Conservation (phyloP, 176 grass and related monocot species). For the Pontederia crassipes region DNA sequence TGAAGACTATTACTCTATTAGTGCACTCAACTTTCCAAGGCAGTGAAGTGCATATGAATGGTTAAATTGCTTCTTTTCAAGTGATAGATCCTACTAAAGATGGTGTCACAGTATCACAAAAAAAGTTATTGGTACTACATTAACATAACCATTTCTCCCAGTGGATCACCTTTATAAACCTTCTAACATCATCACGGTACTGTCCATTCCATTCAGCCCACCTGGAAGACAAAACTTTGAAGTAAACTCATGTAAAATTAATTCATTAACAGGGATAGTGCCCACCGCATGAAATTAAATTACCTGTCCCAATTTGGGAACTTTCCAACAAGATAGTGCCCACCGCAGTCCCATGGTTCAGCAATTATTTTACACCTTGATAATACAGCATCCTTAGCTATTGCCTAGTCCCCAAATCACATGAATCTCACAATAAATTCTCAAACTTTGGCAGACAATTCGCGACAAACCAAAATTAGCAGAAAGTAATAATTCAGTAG, state of each 20-base stretch:
- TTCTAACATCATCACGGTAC: conserved; percentile 90
- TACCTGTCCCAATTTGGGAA: conserved; percentile 99
- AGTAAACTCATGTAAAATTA: conserved; percentile 7
- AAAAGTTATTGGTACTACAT: background rate
- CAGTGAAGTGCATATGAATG: too few relatives aligned
- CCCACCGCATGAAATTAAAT: too few relatives aligned
- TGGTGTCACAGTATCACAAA: too few relatives aligned
- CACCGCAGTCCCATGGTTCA: conserved; percentile 97
- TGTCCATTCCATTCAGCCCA: conserved; percentile 99
- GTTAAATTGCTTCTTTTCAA: too few relatives aligned
- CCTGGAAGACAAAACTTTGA: conserved; percentile 31
- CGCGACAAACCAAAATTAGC: too few relatives aligned
- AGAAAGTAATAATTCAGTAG: too few relatives aligned
- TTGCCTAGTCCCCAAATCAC: conserved; percentile 45
- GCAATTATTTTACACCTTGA: conserved; percentile 99
- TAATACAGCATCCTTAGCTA: conserved; percentile 78
- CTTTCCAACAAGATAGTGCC: conserved; percentile 87
- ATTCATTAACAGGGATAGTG: too few relatives aligned
- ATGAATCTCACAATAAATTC: conserved; percentile 11
- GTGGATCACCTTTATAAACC: conserved; percentile 72
- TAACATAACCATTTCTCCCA: background rate
- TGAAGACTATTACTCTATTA: too few relatives aligned
- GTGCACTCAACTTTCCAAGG: too few relatives aligned
- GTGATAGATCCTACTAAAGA: too few relatives aligned
- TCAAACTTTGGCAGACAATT: too few relatives aligned